Evolutionary conservation across 805 yeast genomes (phyloP).

Genomic region (Hanseniaspora singularis): DNA sequence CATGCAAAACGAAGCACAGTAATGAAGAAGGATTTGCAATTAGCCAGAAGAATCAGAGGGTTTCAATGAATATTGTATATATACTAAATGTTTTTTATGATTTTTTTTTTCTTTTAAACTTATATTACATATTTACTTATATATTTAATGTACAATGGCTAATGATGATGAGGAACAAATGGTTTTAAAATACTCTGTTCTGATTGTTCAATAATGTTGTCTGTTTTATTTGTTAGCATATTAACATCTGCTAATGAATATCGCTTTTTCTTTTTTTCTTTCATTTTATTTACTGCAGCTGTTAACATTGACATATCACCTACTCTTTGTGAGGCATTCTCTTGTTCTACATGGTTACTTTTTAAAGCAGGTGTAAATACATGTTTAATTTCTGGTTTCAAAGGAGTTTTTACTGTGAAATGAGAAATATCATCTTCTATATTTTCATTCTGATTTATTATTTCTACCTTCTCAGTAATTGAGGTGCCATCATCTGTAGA

Average conservation of each 20-base stretch:
- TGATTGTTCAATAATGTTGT: not conserved
- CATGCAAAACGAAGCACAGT: slow-evolving; percentile 78
- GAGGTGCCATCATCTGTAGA: not conserved
- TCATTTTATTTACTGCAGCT: slow-evolving; percentile 10
- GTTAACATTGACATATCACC: slow-evolving; percentile 13
- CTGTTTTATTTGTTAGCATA: not conserved
- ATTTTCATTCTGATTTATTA: not conserved
- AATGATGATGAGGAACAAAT: slow-evolving; percentile 14
- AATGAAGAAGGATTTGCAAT: slow-evolving; percentile 70
- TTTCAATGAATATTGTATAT: slow-evolving; percentile 19
- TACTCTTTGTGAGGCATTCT: not conserved
- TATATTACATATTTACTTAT: not conserved
- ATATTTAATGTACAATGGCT: not conserved
- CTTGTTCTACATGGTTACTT: not conserved
- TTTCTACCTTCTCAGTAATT: not conserved
- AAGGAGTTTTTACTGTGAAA: not conserved
- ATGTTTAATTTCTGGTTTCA: not conserved
- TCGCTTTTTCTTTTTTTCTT: slow-evolving; percentile 7
- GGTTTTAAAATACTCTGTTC: slow-evolving; percentile 1
- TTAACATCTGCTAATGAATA: not conserved
- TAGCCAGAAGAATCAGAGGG: slow-evolving; percentile 69
- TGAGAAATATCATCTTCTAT: not conserved
- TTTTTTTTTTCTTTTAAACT: not conserved
- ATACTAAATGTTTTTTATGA: not conserved
- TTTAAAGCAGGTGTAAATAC: not conserved